Conservation (phyloP, 345 rosid genomes). For the Populus nigra region DNA sequence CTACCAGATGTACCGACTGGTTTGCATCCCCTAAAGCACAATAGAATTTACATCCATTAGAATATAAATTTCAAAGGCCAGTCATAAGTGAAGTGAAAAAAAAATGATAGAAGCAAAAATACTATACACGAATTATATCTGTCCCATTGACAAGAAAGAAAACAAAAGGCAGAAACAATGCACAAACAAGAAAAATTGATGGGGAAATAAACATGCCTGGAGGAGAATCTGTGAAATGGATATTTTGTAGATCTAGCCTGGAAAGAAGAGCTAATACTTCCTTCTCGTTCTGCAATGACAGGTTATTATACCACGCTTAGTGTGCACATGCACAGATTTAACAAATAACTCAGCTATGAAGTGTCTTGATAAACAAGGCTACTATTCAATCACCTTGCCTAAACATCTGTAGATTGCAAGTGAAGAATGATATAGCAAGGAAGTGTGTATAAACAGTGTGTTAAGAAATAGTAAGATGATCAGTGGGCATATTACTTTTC, state of each 20-base stretch:
- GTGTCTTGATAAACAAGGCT: background rate
- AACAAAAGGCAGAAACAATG: background rate
- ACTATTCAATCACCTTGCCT: background rate
- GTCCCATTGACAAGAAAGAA: background rate
- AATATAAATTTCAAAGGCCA: background rate
- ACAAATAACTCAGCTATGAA: background rate
- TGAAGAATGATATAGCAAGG: background rate
- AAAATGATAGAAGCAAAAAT: background rate
- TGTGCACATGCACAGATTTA: background rate
- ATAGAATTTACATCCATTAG: constrained; percentile 12
- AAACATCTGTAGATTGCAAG: too few species aligned
- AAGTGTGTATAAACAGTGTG: background rate
- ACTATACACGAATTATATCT: background rate
- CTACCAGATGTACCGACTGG: constrained; percentile 84
- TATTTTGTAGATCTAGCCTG: constrained; percentile 64
- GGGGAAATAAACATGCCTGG: constrained; percentile 49
- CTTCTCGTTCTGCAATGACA: constrained; percentile 70
- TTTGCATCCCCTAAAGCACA: constrained; percentile 62
- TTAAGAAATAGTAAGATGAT: background rate
- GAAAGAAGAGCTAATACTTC: constrained; percentile 83
- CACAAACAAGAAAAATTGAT: background rate
- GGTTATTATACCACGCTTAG: background rate
- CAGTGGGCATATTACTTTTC: too few species aligned
- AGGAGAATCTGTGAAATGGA: constrained; percentile 61
- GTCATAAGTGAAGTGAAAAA: background rate